Conservation (phyloP, 1,139 yeast species). For the Candida sp. region DNA sequence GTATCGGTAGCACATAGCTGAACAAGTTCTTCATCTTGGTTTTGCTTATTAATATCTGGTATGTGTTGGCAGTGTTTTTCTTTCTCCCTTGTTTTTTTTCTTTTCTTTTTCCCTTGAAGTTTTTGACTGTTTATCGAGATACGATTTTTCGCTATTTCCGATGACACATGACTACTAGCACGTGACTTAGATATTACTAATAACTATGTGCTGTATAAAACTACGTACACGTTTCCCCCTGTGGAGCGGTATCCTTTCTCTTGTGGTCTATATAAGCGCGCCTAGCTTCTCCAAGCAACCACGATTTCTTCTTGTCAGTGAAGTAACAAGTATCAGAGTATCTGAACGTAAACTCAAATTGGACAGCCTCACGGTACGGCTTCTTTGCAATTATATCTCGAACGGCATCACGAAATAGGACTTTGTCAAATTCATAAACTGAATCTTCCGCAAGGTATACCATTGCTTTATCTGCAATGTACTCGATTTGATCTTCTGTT, state of each 20-base stretch:
- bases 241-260: background rate
- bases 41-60: background rate
- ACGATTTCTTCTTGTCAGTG: no score
- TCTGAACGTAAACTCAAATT: background rate
- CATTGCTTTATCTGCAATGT: no score
- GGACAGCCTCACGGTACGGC: background rate
- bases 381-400: background rate
- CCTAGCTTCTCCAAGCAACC: no score
- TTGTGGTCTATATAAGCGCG: background rate
- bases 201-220: background rate
- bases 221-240: background rate
- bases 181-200: background rate
- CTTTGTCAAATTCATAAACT: background rate
- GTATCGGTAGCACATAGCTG: constrained; percentile 6
- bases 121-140: background rate
- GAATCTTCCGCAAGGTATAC: no score
- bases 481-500: no score
- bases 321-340: background rate
- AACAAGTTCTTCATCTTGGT: constrained; percentile 2
- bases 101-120: background rate
- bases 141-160: background rate
- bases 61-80: background rate
- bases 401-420: background rate
- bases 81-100: background rate
- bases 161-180: background rate